These are phyloP conservation scores for Hemileccinum rubropunctum DNA, from an alignment of 768 basidiomycete species.

Conservation along the genomic window DNA sequence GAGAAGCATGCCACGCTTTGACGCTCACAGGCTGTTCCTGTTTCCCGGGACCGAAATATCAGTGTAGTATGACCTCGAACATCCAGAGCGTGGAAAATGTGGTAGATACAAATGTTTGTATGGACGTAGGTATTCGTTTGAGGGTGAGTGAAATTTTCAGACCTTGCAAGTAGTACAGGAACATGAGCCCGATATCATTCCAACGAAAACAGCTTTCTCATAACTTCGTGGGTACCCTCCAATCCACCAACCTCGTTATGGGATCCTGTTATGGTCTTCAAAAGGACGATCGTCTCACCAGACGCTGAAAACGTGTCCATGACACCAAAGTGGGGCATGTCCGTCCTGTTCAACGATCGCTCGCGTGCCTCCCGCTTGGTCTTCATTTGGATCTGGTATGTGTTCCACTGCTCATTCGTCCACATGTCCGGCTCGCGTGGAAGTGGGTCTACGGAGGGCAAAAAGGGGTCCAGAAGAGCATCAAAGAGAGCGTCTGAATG, in stretches of 20 bases:
- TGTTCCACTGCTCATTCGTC: slow-evolving; percentile 44
- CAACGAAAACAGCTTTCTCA: slow-evolving; percentile 32
- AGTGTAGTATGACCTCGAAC: too few species aligned
- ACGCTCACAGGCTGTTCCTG: too few species aligned
- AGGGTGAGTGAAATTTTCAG: background rate
- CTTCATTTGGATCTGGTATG: slow-evolving; percentile 38
- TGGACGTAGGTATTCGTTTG: background rate
- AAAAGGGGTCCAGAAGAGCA: slow-evolving; percentile 57
- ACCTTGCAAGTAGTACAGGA: background rate
- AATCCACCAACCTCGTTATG: slow-evolving; percentile 58
- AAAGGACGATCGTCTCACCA: slow-evolving; percentile 49
- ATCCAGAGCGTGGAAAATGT: too few species aligned
- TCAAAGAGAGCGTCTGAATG: slow-evolving; percentile 73
- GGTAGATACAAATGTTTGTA: background rate
- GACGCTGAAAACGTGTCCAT: slow-evolving; percentile 50
- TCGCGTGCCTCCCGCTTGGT: slow-evolving; percentile 42
- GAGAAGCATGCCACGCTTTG: too few species aligned
- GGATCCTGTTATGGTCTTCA: slow-evolving; percentile 55
- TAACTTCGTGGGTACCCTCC: slow-evolving; percentile 70
- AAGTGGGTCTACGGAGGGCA: slow-evolving; percentile 48
- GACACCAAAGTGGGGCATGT: slow-evolving; percentile 48
- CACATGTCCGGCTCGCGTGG: slow-evolving; percentile 27
- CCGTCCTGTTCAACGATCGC: slow-evolving; percentile 42
- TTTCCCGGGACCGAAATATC: too few species aligned
- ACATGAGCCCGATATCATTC: slow-evolving; percentile 1